phyloP scores from a whole-genome alignment of 306 rosid genomes.

The Glycine tomentella region DNA sequence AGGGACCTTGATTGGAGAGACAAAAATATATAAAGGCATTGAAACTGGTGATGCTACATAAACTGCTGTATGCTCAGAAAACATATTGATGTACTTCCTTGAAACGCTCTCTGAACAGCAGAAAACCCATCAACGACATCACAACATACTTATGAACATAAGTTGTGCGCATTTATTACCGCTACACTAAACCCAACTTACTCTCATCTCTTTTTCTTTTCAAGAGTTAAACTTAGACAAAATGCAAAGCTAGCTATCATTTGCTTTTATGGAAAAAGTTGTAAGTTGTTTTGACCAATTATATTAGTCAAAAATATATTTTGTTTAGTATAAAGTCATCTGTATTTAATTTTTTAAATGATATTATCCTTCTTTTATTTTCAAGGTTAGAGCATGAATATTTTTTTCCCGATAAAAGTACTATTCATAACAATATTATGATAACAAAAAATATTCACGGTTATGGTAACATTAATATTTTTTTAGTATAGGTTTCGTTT shows the following conservation, averaged over 20 bases:
- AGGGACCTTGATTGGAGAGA: constrained; percentile 49
- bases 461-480: too few relatives aligned
- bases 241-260: constrained; percentile 22
- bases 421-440: too few relatives aligned
- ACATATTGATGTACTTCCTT: constrained; percentile 50
- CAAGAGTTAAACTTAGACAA: constrained; percentile 28
- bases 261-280: neutral
- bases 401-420: too few relatives aligned
- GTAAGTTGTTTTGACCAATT: too few relatives aligned
- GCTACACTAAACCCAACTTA: neutral
- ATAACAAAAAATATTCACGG: too few relatives aligned
- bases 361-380: too few relatives aligned
- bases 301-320: too few relatives aligned
- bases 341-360: too few relatives aligned
- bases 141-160: constrained; percentile 46
- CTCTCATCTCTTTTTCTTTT: constrained; percentile 37
- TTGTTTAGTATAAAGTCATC: too few relatives aligned
- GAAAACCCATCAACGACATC: constrained; percentile 40
- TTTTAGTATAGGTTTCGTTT: too few relatives aligned
- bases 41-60: constrained; percentile 53
- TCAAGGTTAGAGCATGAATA: too few relatives aligned
- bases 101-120: constrained; percentile 22
- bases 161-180: constrained; percentile 44
- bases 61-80: constrained; percentile 44
- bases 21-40: constrained; percentile 23